Percentiles rank a stretch among this genome's conserved stretches.
These are phyloP conservation scores for Hypsizygus marmoreus DNA, from an alignment of 768 basidiomycete genomes.

Conservation along the genomic window DNA sequence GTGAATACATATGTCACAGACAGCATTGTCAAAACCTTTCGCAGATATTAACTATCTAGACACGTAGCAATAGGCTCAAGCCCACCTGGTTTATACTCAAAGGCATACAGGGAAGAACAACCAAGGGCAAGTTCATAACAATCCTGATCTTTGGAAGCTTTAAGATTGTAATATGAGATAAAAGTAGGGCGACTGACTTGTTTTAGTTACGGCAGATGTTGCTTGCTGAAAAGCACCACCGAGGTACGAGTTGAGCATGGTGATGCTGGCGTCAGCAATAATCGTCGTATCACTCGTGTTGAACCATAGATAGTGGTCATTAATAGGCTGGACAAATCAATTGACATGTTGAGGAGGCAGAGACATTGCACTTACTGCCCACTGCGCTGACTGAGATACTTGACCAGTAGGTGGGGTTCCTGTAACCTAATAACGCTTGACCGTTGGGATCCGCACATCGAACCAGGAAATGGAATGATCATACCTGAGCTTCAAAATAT, in stretches of 20 bases:
- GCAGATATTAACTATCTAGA: conserved; percentile 11
- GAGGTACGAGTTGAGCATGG: conserved; percentile 62
- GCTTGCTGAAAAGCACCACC: conserved; percentile 87
- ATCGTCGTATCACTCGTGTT: conserved; percentile 61
- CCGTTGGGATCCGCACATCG: conserved; percentile 1
- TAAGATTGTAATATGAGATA: neutral
- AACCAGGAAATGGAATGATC: neutral
- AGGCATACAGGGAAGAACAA: conserved; percentile 76
- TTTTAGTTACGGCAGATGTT: conserved; percentile 66
- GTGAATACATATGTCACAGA: conserved; percentile 31
- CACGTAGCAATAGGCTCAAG: conserved; percentile 4
- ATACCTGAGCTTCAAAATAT: conserved; percentile 85
- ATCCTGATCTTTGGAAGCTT: conserved; percentile 48
- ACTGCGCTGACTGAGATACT: conserved; percentile 86
- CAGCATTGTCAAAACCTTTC: conserved; percentile 51
- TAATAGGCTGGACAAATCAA: conserved; percentile 61
- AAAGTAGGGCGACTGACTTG: conserved; percentile 41
- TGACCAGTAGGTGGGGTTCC: conserved; percentile 40
- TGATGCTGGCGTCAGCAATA: conserved; percentile 54
- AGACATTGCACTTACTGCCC: conserved; percentile 54
- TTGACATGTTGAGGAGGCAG: conserved; percentile 3
- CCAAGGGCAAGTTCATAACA: conserved; percentile 62
- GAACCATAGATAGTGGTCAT: conserved; percentile 68
- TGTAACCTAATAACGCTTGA: conserved; percentile 25
- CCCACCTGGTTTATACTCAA: conserved; percentile 75